A percentile compares a stretch with the other conserved stretches of the same genome.
phyloP scores from a whole-genome alignment of 345 rosid species.

The Garcia nutans region DNA sequence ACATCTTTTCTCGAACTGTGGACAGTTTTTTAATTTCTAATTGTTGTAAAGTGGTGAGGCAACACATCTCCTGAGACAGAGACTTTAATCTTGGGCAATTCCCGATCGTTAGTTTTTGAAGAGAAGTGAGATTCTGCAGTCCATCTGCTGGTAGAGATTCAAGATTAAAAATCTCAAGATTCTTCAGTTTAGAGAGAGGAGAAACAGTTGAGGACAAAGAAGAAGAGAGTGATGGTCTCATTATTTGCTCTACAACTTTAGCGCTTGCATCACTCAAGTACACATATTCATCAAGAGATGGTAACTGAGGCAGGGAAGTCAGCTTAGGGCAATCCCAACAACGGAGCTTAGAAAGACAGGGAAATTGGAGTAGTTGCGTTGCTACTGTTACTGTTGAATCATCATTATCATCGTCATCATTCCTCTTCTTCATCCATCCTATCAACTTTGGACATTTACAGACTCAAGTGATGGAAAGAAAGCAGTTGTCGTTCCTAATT shows the following conservation, averaged over 20 bases:
- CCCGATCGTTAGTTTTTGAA: background rate
- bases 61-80: background rate
- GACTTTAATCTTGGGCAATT: background rate
- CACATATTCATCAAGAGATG: constrained; percentile 2
- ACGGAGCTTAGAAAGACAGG: background rate
- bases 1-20: too few relatives aligned
- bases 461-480: constrained; percentile 10
- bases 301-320: constrained; percentile 17
- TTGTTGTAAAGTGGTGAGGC: background rate
- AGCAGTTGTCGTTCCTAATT: background rate
- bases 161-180: background rate
- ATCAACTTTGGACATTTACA: background rate
- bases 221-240: too few relatives aligned
- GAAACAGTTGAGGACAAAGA: background rate
- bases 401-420: background rate
- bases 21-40: too few relatives aligned
- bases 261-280: fast-evolving
- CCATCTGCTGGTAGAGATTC: constrained; percentile 11
- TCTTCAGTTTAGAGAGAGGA: constrained; percentile 5
- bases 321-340: background rate
- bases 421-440: constrained; percentile 3
- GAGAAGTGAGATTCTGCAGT: constrained; percentile 10
- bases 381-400: background rate
- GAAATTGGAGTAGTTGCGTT: background rate
- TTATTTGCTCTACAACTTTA: background rate